Evolutionary conservation across 208 protist genomes (phyloP).

Genomic region (Trichomonas vaginalis): DNA sequence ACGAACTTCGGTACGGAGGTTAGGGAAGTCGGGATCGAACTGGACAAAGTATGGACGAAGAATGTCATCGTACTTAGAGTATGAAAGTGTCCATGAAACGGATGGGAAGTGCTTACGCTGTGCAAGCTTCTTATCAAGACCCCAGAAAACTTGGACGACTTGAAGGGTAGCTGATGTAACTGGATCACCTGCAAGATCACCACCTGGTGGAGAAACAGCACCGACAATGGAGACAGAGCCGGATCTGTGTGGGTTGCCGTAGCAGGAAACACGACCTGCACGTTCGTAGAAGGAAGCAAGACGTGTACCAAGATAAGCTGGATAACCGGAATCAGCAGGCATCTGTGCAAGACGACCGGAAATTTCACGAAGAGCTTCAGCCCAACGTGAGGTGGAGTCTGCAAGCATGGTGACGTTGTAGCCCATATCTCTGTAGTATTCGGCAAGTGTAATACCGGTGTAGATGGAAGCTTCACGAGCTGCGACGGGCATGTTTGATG

Average conservation of each 20-base stretch:
- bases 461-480: conserved; percentile 99
- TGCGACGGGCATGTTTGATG: conserved; percentile 99
- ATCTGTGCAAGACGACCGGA: conserved; percentile 99
- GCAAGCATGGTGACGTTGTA: conserved; percentile 99
- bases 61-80: conserved; percentile 91
- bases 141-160: conserved; percentile 99
- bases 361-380: conserved; percentile 99
- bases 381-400: conserved; percentile 99
- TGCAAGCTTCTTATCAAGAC: conserved; percentile 97
- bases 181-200: conserved; percentile 94
- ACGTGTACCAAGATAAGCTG: conserved; percentile 93
- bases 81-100: conserved; percentile 97
- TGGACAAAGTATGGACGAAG: conserved; percentile 89
- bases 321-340: conserved; percentile 97
- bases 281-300: conserved; percentile 98
- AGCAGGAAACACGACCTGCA: conserved; percentile 38
- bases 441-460: conserved; percentile 95
- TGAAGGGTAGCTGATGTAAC: conserved; percentile 93
- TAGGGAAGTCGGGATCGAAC: conserved; percentile 72
- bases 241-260: conserved; percentile 61
- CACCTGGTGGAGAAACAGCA: conserved; percentile 89
- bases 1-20: conserved; percentile 57
- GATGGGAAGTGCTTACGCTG: conserved; percentile 99
- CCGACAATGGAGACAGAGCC: conserved; percentile 98
- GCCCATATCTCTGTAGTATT: conserved; percentile 99